These are phyloP conservation scores for Funneliformis mosseae DNA, from an alignment of 192 early-diverging fungal genomes.

Conservation along the genomic window DNA sequence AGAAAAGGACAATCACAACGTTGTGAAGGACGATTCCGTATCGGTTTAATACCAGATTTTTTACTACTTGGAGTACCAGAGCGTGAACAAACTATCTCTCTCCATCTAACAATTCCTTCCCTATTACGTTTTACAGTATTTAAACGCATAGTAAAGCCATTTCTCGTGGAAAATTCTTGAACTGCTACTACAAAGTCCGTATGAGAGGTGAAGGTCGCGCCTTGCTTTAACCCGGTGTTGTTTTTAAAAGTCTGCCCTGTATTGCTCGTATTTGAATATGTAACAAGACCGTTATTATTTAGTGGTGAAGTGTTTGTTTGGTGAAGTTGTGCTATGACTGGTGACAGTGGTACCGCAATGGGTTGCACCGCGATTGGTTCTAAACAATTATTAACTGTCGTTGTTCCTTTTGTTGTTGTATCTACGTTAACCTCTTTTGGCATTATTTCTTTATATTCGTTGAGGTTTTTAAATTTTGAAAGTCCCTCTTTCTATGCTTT, in stretches of 20 bases:
- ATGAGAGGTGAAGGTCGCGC: neutral
- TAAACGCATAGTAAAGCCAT: conserved; percentile 16
- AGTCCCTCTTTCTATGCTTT: neutral
- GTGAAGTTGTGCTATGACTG: neutral
- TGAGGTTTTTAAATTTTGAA: neutral
- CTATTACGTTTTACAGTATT: conserved; percentile 5
- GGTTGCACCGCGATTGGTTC: neutral
- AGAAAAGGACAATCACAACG: conserved; percentile 16
- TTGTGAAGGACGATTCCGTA: conserved; percentile 18
- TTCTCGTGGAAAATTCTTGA: neutral
- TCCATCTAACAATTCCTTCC: conserved; percentile 11
- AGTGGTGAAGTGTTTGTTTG: neutral
- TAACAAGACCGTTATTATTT: neutral
- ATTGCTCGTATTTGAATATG: neutral
- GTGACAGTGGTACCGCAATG: neutral
- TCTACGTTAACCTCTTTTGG: neutral
- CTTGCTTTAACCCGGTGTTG: neutral
- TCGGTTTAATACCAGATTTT: conserved; percentile 13
- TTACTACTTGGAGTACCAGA: conserved; percentile 4
- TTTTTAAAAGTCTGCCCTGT: neutral
- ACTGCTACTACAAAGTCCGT: conserved; percentile 21
- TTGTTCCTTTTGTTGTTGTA: neutral
- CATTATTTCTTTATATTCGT: neutral
- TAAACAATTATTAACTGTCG: neutral
- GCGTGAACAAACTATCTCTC: conserved; percentile 25